A percentile compares a stretch with the other conserved stretches of the same genome.
phyloP scores from a whole-genome alignment of 305 asterid species.

The Plantago coronopus region DNA sequence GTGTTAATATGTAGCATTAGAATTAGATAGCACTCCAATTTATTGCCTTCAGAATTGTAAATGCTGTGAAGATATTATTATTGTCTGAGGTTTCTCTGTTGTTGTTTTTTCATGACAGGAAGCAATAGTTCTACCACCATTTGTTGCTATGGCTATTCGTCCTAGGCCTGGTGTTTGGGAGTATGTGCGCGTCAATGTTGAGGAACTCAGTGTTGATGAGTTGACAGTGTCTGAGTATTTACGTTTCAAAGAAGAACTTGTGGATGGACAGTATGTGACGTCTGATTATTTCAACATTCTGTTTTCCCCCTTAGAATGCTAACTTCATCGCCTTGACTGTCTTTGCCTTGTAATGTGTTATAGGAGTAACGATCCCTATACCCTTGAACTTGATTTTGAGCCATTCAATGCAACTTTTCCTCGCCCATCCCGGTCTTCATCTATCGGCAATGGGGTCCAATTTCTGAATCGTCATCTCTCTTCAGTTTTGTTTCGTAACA shows the following conservation, averaged over 20 bases:
- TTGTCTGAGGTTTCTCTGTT: background rate
- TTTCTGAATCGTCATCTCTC: constrained; percentile 98
- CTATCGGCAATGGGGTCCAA: constrained; percentile 94
- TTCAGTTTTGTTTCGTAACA: constrained; percentile 85
- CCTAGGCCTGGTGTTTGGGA: constrained; percentile 99
- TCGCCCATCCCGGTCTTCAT: constrained; percentile 83
- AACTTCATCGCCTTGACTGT: constrained; percentile 9
- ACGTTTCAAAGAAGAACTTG: constrained; percentile 79
- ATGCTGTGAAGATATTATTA: too few species aligned
- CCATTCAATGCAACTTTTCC: constrained; percentile 93
- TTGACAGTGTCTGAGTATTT: constrained; percentile 80
- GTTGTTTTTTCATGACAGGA: constrained; percentile 49
- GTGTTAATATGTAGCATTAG: too few species aligned
- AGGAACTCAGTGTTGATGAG: constrained; percentile 87
- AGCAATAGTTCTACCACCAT: constrained; percentile 90
- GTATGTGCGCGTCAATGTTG: constrained; percentile 78
- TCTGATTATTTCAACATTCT: constrained; percentile 1
- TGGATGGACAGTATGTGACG: constrained; percentile 75
- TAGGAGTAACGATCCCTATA: constrained; percentile 50
- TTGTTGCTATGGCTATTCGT: constrained; percentile 88
- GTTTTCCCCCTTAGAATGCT: background rate
- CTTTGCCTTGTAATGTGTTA: constrained; percentile 23
- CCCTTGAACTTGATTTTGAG: constrained; percentile 96
- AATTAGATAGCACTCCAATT: too few species aligned
- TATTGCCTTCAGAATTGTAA: too few species aligned